Evolutionary conservation across 768 basidiomycete genomes (phyloP).

Genomic region (Lactarius trivialis): DNA sequence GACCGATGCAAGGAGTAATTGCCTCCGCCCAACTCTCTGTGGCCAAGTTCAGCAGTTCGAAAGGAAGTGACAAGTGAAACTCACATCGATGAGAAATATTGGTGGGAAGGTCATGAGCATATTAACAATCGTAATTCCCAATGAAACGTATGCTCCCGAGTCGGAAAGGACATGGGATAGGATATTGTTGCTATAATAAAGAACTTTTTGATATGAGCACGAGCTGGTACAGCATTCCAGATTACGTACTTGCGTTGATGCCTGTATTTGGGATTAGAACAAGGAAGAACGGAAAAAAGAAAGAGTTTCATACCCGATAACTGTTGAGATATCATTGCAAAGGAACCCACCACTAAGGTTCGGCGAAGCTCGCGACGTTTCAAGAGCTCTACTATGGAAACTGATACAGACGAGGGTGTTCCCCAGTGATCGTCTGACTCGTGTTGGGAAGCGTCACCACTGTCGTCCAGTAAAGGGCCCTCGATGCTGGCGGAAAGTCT

Average conservation of each 20-base stretch:
- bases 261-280: constrained; percentile 36
- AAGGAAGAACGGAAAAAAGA: neutral
- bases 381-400: constrained; percentile 51
- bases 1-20: constrained; percentile 61
- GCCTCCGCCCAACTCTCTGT: constrained; percentile 68
- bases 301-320: constrained; percentile 45
- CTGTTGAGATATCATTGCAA: constrained; percentile 74
- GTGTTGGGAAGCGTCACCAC: constrained; percentile 25
- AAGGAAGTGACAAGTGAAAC: constrained; percentile 19
- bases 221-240: constrained; percentile 3
- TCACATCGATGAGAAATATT: constrained; percentile 78
- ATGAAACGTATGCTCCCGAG: constrained; percentile 71
- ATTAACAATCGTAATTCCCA: constrained; percentile 82
- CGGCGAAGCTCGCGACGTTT: constrained; percentile 44
- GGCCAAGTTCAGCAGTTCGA: neutral
- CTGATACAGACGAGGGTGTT: constrained; percentile 18
- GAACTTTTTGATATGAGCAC: constrained; percentile 40
- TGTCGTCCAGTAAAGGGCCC: constrained; percentile 24
- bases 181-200: constrained; percentile 90
- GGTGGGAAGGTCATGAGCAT: constrained; percentile 79
- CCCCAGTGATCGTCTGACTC: constrained; percentile 26
- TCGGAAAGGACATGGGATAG: constrained; percentile 74
- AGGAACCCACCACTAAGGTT: constrained; percentile 59
- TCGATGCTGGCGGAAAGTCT: constrained; percentile 9
- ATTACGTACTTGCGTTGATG: constrained; percentile 58